Evolutionary conservation across 2,329 filamentous ascomycete species (phyloP).

Genomic region (Ophiostoma australiae): DNA sequence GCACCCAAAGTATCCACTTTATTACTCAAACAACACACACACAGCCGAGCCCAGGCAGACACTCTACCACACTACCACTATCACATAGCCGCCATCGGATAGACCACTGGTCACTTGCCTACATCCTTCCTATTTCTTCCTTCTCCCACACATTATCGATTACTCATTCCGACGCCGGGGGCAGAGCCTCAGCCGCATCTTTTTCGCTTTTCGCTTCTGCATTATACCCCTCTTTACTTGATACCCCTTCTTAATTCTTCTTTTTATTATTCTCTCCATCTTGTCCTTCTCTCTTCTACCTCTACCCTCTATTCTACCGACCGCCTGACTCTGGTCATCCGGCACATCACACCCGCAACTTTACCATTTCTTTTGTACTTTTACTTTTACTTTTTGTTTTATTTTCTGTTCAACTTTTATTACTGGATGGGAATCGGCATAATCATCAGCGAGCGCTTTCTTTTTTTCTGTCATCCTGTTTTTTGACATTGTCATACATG

Average conservation of each 20-base stretch:
- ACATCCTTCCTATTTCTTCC: constrained; percentile 9
- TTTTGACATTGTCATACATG: constrained; percentile 1
- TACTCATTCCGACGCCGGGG: not conserved
- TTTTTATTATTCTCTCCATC: not conserved
- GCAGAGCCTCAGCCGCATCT: constrained; percentile 15
- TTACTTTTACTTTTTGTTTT: not conserved
- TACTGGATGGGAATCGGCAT: not conserved
- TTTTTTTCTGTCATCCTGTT: not conserved
- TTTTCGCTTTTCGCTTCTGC: constrained; percentile 15
- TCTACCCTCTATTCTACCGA: not conserved
- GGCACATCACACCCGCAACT: not conserved
- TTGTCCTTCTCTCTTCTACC: not conserved
- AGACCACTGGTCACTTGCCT: not conserved
- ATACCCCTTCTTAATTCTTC: constrained; percentile 13
- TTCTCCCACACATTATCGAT: not conserved
- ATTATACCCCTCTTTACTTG: constrained; percentile 13
- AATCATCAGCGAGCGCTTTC: constrained; percentile 6
- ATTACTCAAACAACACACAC: not conserved
- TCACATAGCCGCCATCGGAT: not conserved
- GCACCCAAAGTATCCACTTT: not conserved
- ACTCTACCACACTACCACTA: not conserved
- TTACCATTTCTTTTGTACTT: constrained; percentile 5
- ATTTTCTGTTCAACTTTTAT: not conserved
- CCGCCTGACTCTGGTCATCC: not conserved
- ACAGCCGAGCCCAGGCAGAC: constrained; percentile 8